Conservation (phyloP, 371 early-diverging fungal species). For the Blakeslea trispora region DNA sequence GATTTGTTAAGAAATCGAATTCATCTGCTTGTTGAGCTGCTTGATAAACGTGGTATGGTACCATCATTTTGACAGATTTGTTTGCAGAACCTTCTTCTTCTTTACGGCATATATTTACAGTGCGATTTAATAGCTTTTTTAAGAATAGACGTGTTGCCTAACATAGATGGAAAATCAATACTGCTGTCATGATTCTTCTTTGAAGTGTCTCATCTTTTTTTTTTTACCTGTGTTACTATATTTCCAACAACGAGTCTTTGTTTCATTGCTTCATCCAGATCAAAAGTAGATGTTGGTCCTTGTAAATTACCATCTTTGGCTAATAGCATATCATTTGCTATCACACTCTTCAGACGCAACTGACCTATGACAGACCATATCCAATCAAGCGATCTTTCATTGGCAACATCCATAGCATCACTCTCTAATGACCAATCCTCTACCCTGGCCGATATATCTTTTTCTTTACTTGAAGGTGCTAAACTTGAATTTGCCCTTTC, state of each 20-base stretch:
- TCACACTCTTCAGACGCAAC: slow-evolving; percentile 35
- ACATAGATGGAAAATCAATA: background rate
- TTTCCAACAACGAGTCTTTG: slow-evolving; percentile 42
- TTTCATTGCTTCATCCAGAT: slow-evolving; percentile 35
- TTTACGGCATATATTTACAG: slow-evolving; percentile 29
- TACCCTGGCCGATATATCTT: slow-evolving; percentile 13
- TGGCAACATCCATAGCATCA: slow-evolving; percentile 22
- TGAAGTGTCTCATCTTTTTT: background rate
- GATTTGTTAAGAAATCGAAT: slow-evolving; percentile 57
- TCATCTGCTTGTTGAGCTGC: slow-evolving; percentile 42
- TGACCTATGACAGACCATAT: slow-evolving; percentile 49
- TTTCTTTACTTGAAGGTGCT: background rate
- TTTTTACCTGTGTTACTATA: slow-evolving; percentile 27
- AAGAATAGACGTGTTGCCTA: slow-evolving; percentile 38
- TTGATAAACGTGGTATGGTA: slow-evolving; percentile 54
- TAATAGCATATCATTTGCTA: slow-evolving; percentile 43
- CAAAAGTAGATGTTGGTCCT: slow-evolving; percentile 27
- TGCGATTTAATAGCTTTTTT: slow-evolving; percentile 25
- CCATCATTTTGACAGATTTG: slow-evolving; percentile 42
- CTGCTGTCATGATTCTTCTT: no score
- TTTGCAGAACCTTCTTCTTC: slow-evolving; percentile 29
- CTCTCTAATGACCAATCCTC: slow-evolving; percentile 1
- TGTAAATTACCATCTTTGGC: slow-evolving; percentile 40
- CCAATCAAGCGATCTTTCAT: slow-evolving; percentile 47
- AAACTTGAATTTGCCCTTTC: background rate